Evolutionary conservation across 257 asterid species (phyloP), one percentile per base, ranked within the genome.

Genomic region (Orobanche coerulescens): DNA sequence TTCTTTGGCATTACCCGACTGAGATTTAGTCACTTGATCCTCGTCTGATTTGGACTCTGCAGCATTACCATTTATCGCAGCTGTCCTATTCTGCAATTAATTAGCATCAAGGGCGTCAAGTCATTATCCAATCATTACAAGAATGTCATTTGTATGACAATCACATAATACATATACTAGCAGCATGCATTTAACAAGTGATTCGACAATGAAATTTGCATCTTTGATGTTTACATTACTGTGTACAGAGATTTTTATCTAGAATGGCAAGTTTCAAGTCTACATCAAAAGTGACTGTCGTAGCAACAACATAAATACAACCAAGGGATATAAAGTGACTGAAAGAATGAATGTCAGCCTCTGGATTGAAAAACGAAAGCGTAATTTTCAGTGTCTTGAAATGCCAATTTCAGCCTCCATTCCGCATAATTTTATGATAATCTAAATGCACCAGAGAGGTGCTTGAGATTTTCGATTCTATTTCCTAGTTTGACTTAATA

Each of bases 1-100:
- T 25, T 73, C 76, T 44, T 77, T 77, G 62, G 81, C 80, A 59
- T 80, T 80, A 63, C 79, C 81, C 46, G 90, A 75, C 71, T 88
- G 96, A 55, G 84, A 58, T 36, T 66, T 68, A 62, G 65, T 39
- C 40, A 46, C 72, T 64, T 61, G 79, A 58, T 71, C 74, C 51
- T 70, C 81, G 28, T 77, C 84, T 60, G 76, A 69, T 75, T 74
- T 66, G 26, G 71, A 65, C 59, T 66, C 75, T 78, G 67, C 71
- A 74, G 47, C 62, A 37, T 61, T 51, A 65, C 52, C 69, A 60
- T 74, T 71, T 70, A 47, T 59, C 55, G 75, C 71, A 71, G 61
- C 75, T 55, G 64, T 36, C 65, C 69, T 74, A 50, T 76, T 77
- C 96, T 82, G 94, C 82, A 75, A 60, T 44, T 33, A 58, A 51